Evolutionary conservation across 306 rosid genomes (phyloP), one percentile per base, ranked within the genome.

Genomic region (Fagus crenata): DNA sequence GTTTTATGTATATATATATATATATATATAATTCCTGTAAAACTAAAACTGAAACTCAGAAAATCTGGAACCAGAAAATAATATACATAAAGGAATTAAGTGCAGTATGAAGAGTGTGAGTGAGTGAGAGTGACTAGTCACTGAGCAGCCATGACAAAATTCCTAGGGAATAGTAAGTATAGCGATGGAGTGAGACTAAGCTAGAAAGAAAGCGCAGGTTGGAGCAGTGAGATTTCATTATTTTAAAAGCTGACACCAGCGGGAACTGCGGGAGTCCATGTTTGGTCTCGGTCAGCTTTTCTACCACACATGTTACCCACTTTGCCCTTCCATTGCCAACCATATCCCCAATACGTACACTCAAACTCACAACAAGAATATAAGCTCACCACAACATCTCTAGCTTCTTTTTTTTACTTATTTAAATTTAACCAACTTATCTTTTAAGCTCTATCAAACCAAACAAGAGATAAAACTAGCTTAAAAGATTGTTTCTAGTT

Each of bases 191-290:
- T 9, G 22, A 15, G 70, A 7, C 7, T 65, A 3, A 6, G 70
- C 15, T 13, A 7, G 28, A 22, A 15, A 0, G 71, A 15, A 39
- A 65, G 32, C 49, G 49, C 71, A 65, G 32, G 71, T 65, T 61
- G 41, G 17, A 32, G 7, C 68, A 32, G 18, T 61, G 41, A 3
- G 1, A 33, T 17, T n/a, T 11, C 14, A 9, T 0, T 1, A 12
- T 37, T 18, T 75, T 49, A 5, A 81, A 81, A 54, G 74, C 70
- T 68, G 75, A 2, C 75, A 35, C 55, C 81, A 76, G 76, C 84
- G 69, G 6, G 9, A 80, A 72, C 69, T n/a, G 31, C 70, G 81
- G 81, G 76, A 58, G 84, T 67, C 76, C 58, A 56, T 56, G 37
- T 60, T 43, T 6, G 49, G 5, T 13, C 71, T 39, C 49, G 31